Conservation (phyloP, 169 alveolate genomes). For the Neospora caninum region DNA sequence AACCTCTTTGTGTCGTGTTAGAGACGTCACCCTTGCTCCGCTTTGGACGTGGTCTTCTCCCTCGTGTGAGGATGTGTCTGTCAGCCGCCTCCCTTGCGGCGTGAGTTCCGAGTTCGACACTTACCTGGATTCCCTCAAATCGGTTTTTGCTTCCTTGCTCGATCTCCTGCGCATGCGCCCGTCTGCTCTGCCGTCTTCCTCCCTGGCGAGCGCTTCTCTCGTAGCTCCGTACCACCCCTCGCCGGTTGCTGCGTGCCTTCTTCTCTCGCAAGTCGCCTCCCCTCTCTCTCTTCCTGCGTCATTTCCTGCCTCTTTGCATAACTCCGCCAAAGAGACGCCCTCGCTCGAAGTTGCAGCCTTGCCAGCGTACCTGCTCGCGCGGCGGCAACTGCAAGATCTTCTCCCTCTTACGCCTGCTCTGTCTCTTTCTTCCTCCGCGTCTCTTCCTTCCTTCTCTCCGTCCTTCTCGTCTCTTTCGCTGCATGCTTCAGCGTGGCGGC, state of each 20-base stretch:
- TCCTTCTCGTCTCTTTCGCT: neutral
- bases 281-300: neutral
- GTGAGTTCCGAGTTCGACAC: too few relatives aligned
- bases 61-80: too few relatives aligned
- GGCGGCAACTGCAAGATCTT: neutral
- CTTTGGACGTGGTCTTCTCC: too few relatives aligned
- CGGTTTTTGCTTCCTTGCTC: neutral
- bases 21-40: too few relatives aligned
- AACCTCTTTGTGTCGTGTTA: too few relatives aligned
- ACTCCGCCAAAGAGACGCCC: neutral
- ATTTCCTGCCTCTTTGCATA: neutral
- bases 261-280: neutral
- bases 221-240: neutral
- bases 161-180: neutral
- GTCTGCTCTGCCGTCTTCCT: neutral
- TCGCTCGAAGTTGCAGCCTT: too few relatives aligned
- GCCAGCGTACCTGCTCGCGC: too few relatives aligned
- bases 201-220: neutral
- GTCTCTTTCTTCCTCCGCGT: neutral
- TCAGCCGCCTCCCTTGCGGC: too few relatives aligned
- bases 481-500: neutral
- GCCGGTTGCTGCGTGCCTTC: constrained; percentile 5
- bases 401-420: neutral
- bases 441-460: neutral
- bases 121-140: neutral